Evolutionary conservation across 306 rosid species (phyloP).

Genomic region (Casuarina equisetifolia): DNA sequence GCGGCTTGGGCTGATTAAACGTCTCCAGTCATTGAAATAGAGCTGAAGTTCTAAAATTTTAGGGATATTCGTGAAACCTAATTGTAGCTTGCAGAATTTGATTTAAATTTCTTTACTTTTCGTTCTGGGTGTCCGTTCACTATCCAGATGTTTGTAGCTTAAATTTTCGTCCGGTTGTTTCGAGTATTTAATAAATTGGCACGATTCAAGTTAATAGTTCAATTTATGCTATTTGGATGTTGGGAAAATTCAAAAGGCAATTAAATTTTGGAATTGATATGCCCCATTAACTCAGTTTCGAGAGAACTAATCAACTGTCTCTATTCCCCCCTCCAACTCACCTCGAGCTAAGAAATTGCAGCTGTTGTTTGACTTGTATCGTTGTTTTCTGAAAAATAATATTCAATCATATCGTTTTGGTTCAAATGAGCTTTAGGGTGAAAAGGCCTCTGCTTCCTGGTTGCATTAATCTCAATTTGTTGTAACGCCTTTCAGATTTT

Average conservation of each 20-base stretch:
- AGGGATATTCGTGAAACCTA: not conserved
- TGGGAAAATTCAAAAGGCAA: not conserved
- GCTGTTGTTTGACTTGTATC: constrained; percentile 3
- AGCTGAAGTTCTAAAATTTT: not conserved
- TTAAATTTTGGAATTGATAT: not conserved
- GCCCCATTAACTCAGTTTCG: not conserved
- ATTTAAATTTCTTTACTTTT: not conserved
- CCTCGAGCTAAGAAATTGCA: constrained; percentile 6
- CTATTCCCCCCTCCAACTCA: not conserved
- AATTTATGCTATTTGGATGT: constrained; percentile 5
- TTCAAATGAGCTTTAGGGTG: not conserved
- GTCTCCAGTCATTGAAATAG: constrained; percentile 11
- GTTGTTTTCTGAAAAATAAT: not conserved
- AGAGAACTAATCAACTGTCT: not conserved
- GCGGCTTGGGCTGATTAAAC: not conserved
- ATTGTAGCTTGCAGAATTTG: not conserved
- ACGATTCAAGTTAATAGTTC: constrained; percentile 12
- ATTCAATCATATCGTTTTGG: not conserved
- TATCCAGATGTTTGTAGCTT: not conserved
- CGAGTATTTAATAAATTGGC: constrained; percentile 2
- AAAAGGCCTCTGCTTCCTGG: not conserved
- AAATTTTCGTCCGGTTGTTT: constrained; percentile 3
- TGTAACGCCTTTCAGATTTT: constrained; percentile 51
- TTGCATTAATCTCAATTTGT: not conserved
- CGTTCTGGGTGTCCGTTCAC: constrained; percentile 9